A percentile compares a stretch with the other conserved stretches of the same genome.
These are phyloP conservation scores for Kalaharituber pfeilii DNA, from an alignment of 2,329 filamentous ascomycete species.

Conservation along the genomic window DNA sequence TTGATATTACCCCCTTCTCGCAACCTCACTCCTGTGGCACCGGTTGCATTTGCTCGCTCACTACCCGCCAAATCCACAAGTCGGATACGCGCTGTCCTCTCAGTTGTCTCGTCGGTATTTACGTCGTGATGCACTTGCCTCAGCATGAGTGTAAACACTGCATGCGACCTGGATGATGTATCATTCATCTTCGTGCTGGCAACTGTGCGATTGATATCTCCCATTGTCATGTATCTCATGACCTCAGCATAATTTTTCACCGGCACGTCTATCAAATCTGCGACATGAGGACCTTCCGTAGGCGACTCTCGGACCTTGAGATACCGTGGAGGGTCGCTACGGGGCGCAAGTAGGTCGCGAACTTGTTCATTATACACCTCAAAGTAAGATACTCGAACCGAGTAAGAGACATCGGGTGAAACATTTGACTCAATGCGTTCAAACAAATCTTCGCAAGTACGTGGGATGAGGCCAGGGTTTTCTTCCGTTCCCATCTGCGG, in stretches of 20 bases:
- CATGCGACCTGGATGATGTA: slow-evolving; percentile 86
- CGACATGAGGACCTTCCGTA: slow-evolving; percentile 88
- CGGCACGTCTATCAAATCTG: slow-evolving; percentile 84
- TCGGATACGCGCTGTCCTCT: slow-evolving; percentile 74
- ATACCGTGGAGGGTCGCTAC: slow-evolving; percentile 56
- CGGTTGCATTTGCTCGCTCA: slow-evolving; percentile 85
- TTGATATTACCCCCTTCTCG: slow-evolving; percentile 97
- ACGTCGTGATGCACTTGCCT: slow-evolving; percentile 98
- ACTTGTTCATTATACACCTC: slow-evolving; percentile 99
- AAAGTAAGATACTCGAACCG: slow-evolving; percentile 94
- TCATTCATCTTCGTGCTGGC: slow-evolving; percentile 99
- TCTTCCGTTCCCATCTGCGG: slow-evolving; percentile 72
- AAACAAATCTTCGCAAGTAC: slow-evolving; percentile 91
- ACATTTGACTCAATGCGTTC: slow-evolving; percentile 75
- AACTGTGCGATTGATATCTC: slow-evolving; percentile 68
- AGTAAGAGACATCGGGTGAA: slow-evolving; percentile 84
- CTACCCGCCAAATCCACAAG: slow-evolving; percentile 90
- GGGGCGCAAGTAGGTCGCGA: slow-evolving; percentile 71
- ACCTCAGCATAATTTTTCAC: slow-evolving; percentile 79
- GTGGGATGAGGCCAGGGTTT: slow-evolving; percentile 77
- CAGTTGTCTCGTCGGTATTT: slow-evolving; percentile 92
- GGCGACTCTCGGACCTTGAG: slow-evolving; percentile 95
- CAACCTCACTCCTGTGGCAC: slow-evolving; percentile 77
- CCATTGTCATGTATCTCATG: slow-evolving; percentile 73
- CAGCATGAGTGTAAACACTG: slow-evolving; percentile 93